Evolutionary conservation across 2,329 filamentous ascomycete genomes (phyloP), one percentile per base, ranked within the genome.

Genomic region (Diaporthe longicolla): DNA sequence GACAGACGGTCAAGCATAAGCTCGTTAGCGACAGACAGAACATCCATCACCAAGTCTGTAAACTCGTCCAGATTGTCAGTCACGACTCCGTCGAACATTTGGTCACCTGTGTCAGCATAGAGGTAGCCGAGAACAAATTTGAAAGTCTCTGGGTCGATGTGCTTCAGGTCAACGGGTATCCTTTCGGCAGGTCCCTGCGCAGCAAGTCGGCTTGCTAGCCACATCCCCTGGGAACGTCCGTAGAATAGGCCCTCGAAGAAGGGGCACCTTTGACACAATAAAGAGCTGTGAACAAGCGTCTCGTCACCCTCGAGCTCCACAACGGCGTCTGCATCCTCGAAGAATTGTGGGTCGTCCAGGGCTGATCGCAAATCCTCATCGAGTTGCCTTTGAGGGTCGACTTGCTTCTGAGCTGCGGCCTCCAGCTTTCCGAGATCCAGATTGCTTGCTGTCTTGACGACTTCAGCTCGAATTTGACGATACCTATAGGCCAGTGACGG

Each of bases 221-320:
- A 99, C 78, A 90, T 90, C 0, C 97, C 97, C 54, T 89, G 89
- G 10, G 97, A 94, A 57, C 95, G 92, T n/a, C 97, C 97, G 78
- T 94, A 88, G 82, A 98, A 98, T 57, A 99, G 87, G 1, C 93
- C 94, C 76, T 96, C 88, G 77, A 99, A 99, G 87, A 98, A 99
- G 0, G 95, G 95, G 78, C 95, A 98, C 77, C 97, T 89, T 79
- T 93, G 92, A 77, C 95, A 95, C 48, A 98, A 82, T 4, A 98
- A 83, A 6, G 92, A 87, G 76, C 94, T 96, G 79, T 99, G 97
- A 0, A 93, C 92, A 19, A 87, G 85, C 45, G 95, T 84, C 37
- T 92, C 92, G n/a, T 90, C 89, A 29, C 92, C 93, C 74, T 94
- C 91, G 15, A 98, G 87, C 77, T 98, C 92, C 24, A 98, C 85